Conservation (phyloP, 306 rosid genomes). For the Ormosia semicastrata region DNA sequence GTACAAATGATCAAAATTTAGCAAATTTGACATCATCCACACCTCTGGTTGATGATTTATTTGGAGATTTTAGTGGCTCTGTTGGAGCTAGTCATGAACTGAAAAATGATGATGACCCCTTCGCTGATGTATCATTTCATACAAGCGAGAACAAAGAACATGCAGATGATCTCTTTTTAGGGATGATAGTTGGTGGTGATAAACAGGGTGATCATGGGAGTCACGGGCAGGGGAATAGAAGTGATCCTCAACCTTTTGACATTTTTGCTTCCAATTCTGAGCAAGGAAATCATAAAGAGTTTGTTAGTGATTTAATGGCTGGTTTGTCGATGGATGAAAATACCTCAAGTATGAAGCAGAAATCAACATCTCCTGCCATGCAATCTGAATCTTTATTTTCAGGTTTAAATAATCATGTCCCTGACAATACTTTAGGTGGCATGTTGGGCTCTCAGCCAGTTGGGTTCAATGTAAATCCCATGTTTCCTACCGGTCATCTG, state of each 20-base stretch:
- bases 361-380: conserved; percentile 40
- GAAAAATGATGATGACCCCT: conserved; percentile 80
- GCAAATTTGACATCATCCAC: conserved; percentile 46
- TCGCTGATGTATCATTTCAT: conserved; percentile 91
- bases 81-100: conserved; percentile 42
- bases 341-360: conserved; percentile 47
- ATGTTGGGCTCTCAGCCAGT: conserved; percentile 56
- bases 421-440: conserved; percentile 48
- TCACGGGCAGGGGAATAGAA: conserved; percentile 38
- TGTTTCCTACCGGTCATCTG: conserved; percentile 59
- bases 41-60: conserved; percentile 79
- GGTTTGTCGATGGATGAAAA: conserved; percentile 64
- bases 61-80: conserved; percentile 65
- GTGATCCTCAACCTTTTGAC: conserved; percentile 61
- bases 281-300: conserved; percentile 46
- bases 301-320: conserved; percentile 58
- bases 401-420: conserved; percentile 43
- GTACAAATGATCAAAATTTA: conserved; percentile 40
- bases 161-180: conserved; percentile 78
- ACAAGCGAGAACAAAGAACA: conserved; percentile 54
- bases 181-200: conserved; percentile 66
- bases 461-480: conserved; percentile 54
- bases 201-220: conserved; percentile 41
- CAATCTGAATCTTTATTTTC: conserved; percentile 53
- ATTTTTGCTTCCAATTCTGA: conserved; percentile 59